phyloP scores from a whole-genome alignment of 495 filamentous ascomycete species.

The Pseudevernia furfuracea region DNA sequence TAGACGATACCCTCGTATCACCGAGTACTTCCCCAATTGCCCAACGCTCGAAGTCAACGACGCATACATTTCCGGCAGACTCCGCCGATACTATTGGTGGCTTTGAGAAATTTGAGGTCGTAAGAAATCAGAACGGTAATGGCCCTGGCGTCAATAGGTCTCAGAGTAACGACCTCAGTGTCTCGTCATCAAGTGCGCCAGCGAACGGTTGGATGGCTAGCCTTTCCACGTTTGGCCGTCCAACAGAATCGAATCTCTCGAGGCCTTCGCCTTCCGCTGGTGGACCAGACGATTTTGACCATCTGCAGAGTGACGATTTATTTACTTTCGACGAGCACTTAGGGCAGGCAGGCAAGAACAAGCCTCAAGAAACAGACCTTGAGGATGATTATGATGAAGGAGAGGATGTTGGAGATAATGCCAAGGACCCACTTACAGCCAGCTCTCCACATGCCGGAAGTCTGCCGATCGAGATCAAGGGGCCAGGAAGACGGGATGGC shows the following conservation, averaged over 20 bases:
- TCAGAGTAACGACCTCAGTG: neutral
- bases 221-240: neutral
- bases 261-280: constrained; percentile 3
- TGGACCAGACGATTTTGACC: constrained; percentile 24
- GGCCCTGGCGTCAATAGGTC: neutral
- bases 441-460: constrained; percentile 27
- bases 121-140: constrained; percentile 4
- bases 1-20: constrained; percentile 24
- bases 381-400: constrained; percentile 11
- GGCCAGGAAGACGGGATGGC: constrained; percentile 18
- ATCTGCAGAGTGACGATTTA: constrained; percentile 21
- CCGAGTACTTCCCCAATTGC: constrained; percentile 24
- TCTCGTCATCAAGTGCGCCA: neutral
- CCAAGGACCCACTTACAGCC: constrained; percentile 10
- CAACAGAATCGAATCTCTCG: constrained; percentile 1
- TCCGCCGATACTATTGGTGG: neutral
- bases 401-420: constrained; percentile 14
- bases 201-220: constrained; percentile 25
- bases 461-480: constrained; percentile 28
- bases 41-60: constrained; percentile 10
- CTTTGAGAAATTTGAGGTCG: constrained; percentile 3
- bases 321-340: constrained; percentile 28
- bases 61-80: neutral
- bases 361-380: constrained; percentile 1
- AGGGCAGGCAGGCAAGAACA: constrained; percentile 1